Conservation (phyloP, 257 asterid species). For the Solanum phureja region DNA sequence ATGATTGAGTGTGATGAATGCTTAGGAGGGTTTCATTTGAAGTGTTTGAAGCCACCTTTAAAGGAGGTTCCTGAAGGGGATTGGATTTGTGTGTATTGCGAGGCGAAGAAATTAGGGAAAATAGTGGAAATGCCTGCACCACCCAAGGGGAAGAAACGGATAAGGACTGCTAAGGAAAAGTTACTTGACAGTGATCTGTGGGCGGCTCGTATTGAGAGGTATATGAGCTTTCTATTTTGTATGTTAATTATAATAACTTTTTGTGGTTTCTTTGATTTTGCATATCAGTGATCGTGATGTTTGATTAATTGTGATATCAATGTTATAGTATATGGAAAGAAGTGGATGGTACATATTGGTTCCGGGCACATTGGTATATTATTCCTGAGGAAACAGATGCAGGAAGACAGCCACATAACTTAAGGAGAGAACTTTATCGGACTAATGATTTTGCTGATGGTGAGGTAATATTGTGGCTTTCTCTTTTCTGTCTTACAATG, state of each 20-base stretch:
- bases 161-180: slow-evolving; percentile 79
- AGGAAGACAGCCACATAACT: slow-evolving; percentile 90
- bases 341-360: slow-evolving; percentile 81
- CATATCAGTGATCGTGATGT: neutral
- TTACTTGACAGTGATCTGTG: slow-evolving; percentile 82
- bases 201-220: slow-evolving; percentile 85
- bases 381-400: slow-evolving; percentile 86
- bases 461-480: slow-evolving; percentile 40
- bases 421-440: slow-evolving; percentile 81
- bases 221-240: neutral
- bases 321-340: slow-evolving; percentile 77
- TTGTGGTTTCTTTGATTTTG: neutral
- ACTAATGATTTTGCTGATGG: slow-evolving; percentile 69
- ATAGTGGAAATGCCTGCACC: slow-evolving; percentile 45
- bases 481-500: neutral
- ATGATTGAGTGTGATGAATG: slow-evolving; percentile 95
- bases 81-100: slow-evolving; percentile 77
- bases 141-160: slow-evolving; percentile 55
- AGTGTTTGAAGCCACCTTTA: slow-evolving; percentile 72
- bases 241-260: neutral
- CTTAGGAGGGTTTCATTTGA: slow-evolving; percentile 88
- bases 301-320: neutral
- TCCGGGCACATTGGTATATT: slow-evolving; percentile 64
- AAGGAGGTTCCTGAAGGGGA: slow-evolving; percentile 81
- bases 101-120: slow-evolving; percentile 40